Percentiles rank a stretch among this genome's conserved stretches.
Conservation (phyloP, 352 stramenopile species). For the Globisporangium alternatum region DNA sequence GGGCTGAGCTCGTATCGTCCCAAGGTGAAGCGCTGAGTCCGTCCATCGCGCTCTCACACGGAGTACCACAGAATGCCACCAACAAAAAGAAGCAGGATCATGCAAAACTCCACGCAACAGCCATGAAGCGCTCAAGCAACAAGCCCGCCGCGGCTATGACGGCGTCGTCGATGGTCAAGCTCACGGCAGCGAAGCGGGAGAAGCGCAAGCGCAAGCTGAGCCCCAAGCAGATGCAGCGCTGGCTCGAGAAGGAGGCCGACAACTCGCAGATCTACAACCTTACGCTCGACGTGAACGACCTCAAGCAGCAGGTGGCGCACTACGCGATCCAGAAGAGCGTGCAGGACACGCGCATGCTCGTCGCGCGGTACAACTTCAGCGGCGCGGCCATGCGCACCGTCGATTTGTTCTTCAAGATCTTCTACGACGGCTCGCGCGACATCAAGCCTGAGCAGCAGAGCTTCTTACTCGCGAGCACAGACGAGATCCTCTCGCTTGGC, state of each 20-base stretch:
- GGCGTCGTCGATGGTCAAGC: not conserved
- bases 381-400: not conserved
- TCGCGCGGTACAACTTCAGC: constrained; percentile 7
- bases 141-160: not conserved
- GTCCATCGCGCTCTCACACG: not conserved
- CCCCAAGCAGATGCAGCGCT: constrained; percentile 9
- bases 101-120: not conserved
- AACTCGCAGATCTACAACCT: constrained; percentile 15
- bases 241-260: constrained; percentile 15
- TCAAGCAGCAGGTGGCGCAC: constrained; percentile 10
- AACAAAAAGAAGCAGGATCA: not conserved
- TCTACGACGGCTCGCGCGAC: not conserved
- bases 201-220: constrained; percentile 12
- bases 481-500: not conserved
- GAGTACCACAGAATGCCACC: not conserved
- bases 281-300: constrained; percentile 14
- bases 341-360: not conserved
- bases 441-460: not conserved
- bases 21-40: not conserved
- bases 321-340: not conserved
- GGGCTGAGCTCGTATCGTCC: not conserved
- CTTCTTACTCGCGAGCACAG: not conserved
- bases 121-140: not conserved
- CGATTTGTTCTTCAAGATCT: constrained; percentile 10
- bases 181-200: not conserved